Evolutionary conservation across 495 filamentous ascomycete genomes (phyloP).

Genomic region (Acidiella bohemica): DNA sequence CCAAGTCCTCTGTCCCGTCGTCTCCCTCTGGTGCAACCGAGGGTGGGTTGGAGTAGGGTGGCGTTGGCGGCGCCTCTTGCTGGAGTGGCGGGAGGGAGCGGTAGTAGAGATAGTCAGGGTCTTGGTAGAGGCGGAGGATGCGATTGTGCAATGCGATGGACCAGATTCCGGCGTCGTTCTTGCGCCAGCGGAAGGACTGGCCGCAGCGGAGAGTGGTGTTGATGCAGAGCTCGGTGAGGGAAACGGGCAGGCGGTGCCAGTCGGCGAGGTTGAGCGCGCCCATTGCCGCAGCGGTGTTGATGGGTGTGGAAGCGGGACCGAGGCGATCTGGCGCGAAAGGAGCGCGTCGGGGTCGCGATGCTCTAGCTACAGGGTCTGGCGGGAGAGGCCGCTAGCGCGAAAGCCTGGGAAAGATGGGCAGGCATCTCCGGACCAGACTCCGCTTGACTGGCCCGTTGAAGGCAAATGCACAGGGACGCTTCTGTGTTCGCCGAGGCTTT

Average conservation of each 20-base stretch:
- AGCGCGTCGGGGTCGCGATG: no score
- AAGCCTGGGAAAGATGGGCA: no score
- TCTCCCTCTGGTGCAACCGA: slow-evolving; percentile 17
- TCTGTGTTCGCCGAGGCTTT: no score
- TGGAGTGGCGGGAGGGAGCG: slow-evolving; percentile 37
- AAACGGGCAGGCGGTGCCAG: slow-evolving; percentile 73
- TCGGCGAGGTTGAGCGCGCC: slow-evolving; percentile 32
- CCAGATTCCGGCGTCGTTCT: slow-evolving; percentile 70
- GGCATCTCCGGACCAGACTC: no score
- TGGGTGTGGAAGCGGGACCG: no score
- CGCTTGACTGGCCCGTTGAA: no score
- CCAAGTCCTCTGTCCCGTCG: slow-evolving; percentile 44
- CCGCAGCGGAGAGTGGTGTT: slow-evolving; percentile 84
- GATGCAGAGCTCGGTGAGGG: slow-evolving; percentile 70
- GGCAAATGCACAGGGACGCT: no score
- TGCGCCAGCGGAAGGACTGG: slow-evolving; percentile 86
- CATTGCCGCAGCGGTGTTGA: no score
- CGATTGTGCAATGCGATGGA: slow-evolving; percentile 75
- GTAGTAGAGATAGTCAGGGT: slow-evolving; percentile 68
- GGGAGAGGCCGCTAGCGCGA: no score
- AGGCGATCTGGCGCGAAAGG: no score
- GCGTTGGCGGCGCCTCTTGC: slow-evolving; percentile 24
- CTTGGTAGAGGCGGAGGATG: slow-evolving; percentile 73
- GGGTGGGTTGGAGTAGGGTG: slow-evolving; percentile 26
- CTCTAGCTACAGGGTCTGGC: no score